Percentiles rank a stretch among this genome's conserved stretches.
Conservation (phyloP, 768 basidiomycete species). For the Suillus ampliporus region DNA sequence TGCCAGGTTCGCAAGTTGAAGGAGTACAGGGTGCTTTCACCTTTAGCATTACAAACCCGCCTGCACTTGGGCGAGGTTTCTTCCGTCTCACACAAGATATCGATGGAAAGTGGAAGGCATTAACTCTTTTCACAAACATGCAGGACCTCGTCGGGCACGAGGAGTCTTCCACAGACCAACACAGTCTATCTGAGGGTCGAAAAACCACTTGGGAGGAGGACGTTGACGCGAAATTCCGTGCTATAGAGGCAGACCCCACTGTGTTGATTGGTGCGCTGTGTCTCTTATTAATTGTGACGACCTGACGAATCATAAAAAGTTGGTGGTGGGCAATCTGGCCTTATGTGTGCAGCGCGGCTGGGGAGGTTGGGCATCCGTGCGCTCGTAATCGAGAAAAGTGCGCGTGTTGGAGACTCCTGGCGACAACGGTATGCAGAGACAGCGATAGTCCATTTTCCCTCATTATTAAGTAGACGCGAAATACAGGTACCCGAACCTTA, state of each 20-base stretch:
- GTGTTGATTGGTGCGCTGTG: constrained; percentile 38
- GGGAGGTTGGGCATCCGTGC: constrained; percentile 54
- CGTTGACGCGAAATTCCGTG: neutral
- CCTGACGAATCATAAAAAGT: constrained; percentile 36
- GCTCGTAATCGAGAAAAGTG: constrained; percentile 57
- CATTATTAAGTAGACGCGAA: constrained; percentile 28
- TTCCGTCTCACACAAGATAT: no score
- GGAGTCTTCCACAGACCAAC: no score
- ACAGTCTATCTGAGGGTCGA: no score
- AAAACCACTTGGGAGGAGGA: neutral
- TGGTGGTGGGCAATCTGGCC: constrained; percentile 65
- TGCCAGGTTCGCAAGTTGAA: no score
- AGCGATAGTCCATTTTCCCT: constrained; percentile 49
- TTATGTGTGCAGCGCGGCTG: constrained; percentile 62
- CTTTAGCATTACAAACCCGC: no score
- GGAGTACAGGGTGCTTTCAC: no score
- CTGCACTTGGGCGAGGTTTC: no score
- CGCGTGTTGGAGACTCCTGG: constrained; percentile 57
- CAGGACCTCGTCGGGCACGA: no score
- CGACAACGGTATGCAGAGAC: constrained; percentile 52
- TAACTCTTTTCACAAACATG: no score
- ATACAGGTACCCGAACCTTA: constrained; percentile 6
- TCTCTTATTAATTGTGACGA: neutral
- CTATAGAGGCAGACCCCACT: constrained; percentile 31
- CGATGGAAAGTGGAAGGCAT: no score